These are phyloP conservation scores for Pleurotus tuber-regium DNA, from an alignment of 768 basidiomycete species.

Conservation along the genomic window DNA sequence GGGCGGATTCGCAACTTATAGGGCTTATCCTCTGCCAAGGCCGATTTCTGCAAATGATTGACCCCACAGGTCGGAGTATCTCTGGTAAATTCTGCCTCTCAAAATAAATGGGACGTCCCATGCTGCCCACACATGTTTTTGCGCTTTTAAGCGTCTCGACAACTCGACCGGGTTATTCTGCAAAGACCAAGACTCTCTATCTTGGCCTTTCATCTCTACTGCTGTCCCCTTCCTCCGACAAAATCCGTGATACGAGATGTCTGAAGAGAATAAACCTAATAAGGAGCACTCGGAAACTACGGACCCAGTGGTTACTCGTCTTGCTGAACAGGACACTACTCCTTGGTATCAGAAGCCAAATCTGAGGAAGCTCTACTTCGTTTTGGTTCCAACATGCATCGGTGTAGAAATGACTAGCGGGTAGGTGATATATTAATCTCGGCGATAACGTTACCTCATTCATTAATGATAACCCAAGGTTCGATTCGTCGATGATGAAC, in stretches of 20 bases:
- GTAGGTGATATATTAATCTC: slow-evolving; percentile 25
- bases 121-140: not conserved
- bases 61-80: slow-evolving; percentile 4
- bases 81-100: not conserved
- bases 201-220: not conserved
- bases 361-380: slow-evolving; percentile 49
- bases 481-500: slow-evolving; percentile 62
- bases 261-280: slow-evolving; percentile 3
- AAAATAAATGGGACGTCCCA: slow-evolving; percentile 8
- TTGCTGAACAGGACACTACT: slow-evolving; percentile 46
- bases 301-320: slow-evolving; percentile 35
- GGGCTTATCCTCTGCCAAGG: slow-evolving; percentile 2
- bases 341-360: slow-evolving; percentile 67
- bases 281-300: slow-evolving; percentile 15
- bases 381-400: slow-evolving; percentile 59
- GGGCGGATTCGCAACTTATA: not conserved
- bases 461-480: slow-evolving; percentile 27
- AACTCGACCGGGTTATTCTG: too few relatives aligned
- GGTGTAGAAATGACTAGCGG: slow-evolving; percentile 65
- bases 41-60: not conserved
- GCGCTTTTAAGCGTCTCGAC: not conserved
- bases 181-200: not conserved
- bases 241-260: not conserved
- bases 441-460: too few relatives aligned
- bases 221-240: too few relatives aligned